These are phyloP conservation scores for Tricholoma terreum DNA, from an alignment of 768 basidiomycete genomes.

Conservation along the genomic window DNA sequence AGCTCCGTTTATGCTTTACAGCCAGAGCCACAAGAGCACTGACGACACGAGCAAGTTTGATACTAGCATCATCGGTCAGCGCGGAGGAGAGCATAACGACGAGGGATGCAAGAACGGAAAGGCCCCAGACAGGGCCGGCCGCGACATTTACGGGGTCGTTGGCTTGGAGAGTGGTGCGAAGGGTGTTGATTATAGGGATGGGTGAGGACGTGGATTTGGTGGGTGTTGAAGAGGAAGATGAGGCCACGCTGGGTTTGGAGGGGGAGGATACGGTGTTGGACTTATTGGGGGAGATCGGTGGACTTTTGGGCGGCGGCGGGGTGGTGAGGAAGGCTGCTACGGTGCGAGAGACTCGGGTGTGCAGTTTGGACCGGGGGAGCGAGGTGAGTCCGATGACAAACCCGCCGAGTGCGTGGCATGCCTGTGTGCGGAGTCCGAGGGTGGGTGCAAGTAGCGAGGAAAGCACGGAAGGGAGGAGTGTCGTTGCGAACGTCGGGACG, in stretches of 20 bases:
- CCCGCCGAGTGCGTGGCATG: constrained; percentile 73
- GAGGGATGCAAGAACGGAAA: constrained; percentile 62
- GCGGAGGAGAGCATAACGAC: constrained; percentile 63
- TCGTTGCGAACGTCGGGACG: constrained; percentile 55
- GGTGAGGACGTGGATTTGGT: constrained; percentile 31
- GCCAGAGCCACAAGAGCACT: constrained; percentile 48
- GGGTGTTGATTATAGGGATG: constrained; percentile 56
- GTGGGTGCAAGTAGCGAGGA: constrained; percentile 62
- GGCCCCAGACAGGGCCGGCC: constrained; percentile 77
- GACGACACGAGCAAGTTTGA: constrained; percentile 42
- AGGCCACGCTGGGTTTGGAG: neutral
- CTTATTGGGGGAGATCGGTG: constrained; percentile 19
- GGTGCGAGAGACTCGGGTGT: constrained; percentile 49
- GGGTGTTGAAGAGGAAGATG: neutral
- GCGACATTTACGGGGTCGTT: constrained; percentile 58
- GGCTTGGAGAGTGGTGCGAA: constrained; percentile 58
- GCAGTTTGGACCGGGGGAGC: constrained; percentile 45
- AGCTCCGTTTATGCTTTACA: constrained; percentile 60
- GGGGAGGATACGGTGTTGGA: constrained; percentile 1
- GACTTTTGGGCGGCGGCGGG: constrained; percentile 32
- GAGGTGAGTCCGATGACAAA: constrained; percentile 53
- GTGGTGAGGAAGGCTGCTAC: constrained; percentile 49
- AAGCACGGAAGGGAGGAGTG: constrained; percentile 57
- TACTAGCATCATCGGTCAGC: constrained; percentile 41
- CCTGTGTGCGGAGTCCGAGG: constrained; percentile 62